Evolutionary conservation across 169 alveolate genomes (phyloP).

Genomic region (Cryptosporidium sp.): DNA sequence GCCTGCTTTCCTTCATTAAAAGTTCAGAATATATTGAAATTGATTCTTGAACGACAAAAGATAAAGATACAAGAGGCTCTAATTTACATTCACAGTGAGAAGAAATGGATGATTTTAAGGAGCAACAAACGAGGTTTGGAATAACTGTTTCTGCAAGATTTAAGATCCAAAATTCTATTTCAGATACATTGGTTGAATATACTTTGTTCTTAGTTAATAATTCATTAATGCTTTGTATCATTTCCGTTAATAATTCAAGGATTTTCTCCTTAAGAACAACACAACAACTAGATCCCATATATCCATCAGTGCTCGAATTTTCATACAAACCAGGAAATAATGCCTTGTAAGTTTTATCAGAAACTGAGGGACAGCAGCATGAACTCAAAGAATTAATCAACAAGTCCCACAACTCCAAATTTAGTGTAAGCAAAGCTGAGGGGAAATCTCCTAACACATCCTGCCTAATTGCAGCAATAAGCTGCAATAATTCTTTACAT

Average conservation of each 20-base stretch:
- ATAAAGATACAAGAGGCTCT: conserved; percentile 24
- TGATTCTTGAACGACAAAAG: conserved; percentile 5
- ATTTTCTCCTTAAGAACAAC: conserved; percentile 24
- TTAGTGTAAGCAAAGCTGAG: neutral
- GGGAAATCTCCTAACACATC: conserved; percentile 64
- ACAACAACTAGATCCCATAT: conserved; percentile 25
- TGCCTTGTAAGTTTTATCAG: neutral
- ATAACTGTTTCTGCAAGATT: conserved; percentile 11
- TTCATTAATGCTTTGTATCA: conserved; percentile 9
- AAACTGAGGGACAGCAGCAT: conserved; percentile 24
- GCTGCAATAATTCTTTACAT: conserved; percentile 32
- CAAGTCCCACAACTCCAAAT: conserved; percentile 46
- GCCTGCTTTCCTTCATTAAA: conserved; percentile 26
- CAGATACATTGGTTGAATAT: neutral
- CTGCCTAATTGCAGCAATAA: conserved; percentile 56
- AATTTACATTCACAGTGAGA: conserved; percentile 57
- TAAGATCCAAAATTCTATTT: neutral
- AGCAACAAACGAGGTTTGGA: conserved; percentile 27
- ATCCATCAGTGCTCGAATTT: neutral
- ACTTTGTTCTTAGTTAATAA: neutral
- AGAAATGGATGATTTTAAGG: conserved; percentile 10
- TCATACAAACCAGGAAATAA: neutral
- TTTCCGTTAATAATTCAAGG: conserved; percentile 25
- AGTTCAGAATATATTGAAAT: neutral
- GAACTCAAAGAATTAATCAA: conserved; percentile 28